Base-by-base conservation (phyloP, 2,329 filamentous ascomycete species). In the Neoscytalidium dimidiatum region DNA sequence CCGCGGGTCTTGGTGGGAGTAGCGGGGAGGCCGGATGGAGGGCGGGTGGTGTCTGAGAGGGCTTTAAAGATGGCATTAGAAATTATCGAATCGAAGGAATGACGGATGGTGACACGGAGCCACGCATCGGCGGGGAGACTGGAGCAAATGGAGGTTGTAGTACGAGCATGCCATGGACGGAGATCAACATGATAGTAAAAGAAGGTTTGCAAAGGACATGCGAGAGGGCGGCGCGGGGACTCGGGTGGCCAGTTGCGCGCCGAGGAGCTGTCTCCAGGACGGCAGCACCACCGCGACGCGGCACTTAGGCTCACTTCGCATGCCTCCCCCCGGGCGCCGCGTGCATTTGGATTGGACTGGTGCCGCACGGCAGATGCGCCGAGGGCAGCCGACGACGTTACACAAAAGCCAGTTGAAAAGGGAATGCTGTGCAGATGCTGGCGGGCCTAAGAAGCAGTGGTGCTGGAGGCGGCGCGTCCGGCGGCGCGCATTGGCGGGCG, bases 151-250 rank as follows among this genome's bases (percentile, higher is more conserved):
- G 52, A 56, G 9, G 52, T 2, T 5, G 52, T 57, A 43, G 56
- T 46, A 60, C 56, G 41, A 60, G 56, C 56, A 46, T 61, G 57
- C 41, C 57, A 48, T 43, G 52, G 52, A 17, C 17, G 31, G 31
- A 38, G 51, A 57, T 60, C 41, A 44, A 29, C 53, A 31, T 8
- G 9, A 8, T 31, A 29, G 26, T 28, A 60, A 46, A 60, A 49
- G 58, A 51, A 51, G 58, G 43, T 61, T 61, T 23, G 38, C 14
- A 31, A 28, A 33, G 44, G 43, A 21, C n/a, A 19, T 17, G 33
- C 57, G 17, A 35, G 14, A 6, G 51, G 29, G 19, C 8, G 51
- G 29, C 29, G n/a, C n/a, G n/a, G n/a, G n/a, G n/a, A n/a, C n/a
- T n/a, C n/a, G n/a, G n/a, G n/a, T n/a, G n/a, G n/a, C n/a, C 46